Evolutionary conservation across 176 grass and related monocot species (phyloP), one percentile per base, ranked within the genome.

Genomic region (Aegilops umbellulata): DNA sequence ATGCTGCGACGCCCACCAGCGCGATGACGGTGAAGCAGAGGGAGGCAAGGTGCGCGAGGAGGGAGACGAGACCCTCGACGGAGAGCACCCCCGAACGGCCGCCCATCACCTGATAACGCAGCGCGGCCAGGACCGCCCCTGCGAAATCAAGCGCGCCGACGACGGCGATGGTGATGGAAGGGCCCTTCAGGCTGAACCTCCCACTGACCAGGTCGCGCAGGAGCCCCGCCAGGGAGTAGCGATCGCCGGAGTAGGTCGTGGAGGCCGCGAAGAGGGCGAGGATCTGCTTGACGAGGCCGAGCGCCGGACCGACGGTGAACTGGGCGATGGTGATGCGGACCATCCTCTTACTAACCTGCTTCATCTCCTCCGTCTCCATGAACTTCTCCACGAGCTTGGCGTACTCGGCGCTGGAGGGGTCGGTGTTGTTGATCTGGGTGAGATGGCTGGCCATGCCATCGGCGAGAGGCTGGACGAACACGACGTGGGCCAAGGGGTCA

Each of bases 161-260:
- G 19, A 73, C 3, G 38, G 38, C 77, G 14, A 80, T 19, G 55
- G 85, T 86, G 6, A 86, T 74, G 67, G 80, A 47, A 29, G 84
- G 65, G 42, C 84, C 76, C 16, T 3, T 57, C 38, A 51, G 26
- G 20, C 53, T 8, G 53, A 27, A 39, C 35, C 25, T 55, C 34
- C 75, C 17, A 3, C 17, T 71, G 42, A 85, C 77, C 74, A 68
- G 61, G 42, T 77, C 67, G 27, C 27, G 8, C 3, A 82, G 4
- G 42, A 87, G 70, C 16, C 67, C 61, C 0, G 22, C 5, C 3
- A 76, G 69, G 0, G 79, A 65, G 60, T 70, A 73, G 42, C 76
- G 69, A 27, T 87, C 69, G 23, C 86, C 86, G 1, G 86, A 65
- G 79, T 64, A 87, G 53, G 86, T 87, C 14, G 41, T 63, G 79